Percentiles rank a stretch among this genome's conserved stretches.
Conservation (phyloP, 2,329 filamentous ascomycete species). For the Exophiala lecanii-corni region DNA sequence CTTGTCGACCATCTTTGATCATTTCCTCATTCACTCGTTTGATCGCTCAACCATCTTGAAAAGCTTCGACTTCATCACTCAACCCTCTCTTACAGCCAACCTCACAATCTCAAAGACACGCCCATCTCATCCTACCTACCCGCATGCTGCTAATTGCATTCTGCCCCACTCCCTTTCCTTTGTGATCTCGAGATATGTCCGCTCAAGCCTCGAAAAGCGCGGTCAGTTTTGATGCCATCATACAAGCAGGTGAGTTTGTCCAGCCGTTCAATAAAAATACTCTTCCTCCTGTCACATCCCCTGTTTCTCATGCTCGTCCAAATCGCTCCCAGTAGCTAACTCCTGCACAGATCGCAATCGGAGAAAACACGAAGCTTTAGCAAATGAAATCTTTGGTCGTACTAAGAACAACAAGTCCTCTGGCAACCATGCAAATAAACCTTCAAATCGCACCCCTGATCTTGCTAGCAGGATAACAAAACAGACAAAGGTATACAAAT, state of each 20-base stretch:
- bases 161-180: too few species aligned
- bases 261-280: too few species aligned
- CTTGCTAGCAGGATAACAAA: conserved; percentile 58
- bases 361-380: conserved; percentile 53
- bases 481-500: conserved; percentile 32
- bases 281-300: too few species aligned
- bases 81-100: too few species aligned
- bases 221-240: conserved; percentile 48
- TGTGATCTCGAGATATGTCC: conserved; percentile 38
- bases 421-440: conserved; percentile 34
- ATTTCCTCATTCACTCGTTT: too few species aligned
- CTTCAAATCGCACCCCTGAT: conserved; percentile 39
- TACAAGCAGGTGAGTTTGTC: conserved; percentile 44
- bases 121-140: too few species aligned
- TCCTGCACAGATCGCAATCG: conserved; percentile 45
- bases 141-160: too few species aligned
- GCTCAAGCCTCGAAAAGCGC: conserved; percentile 30
- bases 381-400: conserved; percentile 55
- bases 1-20: too few species aligned
- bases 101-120: too few species aligned
- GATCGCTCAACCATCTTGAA: too few species aligned
- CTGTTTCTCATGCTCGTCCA: conserved; percentile 1
- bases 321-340: too few species aligned
- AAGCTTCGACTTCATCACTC: too few species aligned
- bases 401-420: conserved; percentile 44